phyloP scores from a whole-genome alignment of 352 stramenopile genomes.

The Albugo laibachii region DNA sequence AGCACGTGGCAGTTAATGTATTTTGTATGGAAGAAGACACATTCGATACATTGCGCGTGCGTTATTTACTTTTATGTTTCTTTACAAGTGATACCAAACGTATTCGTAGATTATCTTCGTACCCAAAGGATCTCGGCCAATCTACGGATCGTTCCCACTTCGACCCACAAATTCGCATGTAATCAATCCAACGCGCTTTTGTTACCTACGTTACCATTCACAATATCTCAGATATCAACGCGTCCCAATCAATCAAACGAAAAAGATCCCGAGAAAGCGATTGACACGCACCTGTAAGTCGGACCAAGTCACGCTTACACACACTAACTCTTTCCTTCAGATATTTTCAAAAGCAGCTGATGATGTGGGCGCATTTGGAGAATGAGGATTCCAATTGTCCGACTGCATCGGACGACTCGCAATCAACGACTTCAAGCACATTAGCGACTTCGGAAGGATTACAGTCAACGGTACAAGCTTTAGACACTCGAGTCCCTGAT shows the following conservation, averaged over 20 bases:
- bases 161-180: too few relatives aligned
- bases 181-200: too few relatives aligned
- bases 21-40: conserved; percentile 68
- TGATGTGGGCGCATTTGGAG: conserved; percentile 52
- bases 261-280: not conserved
- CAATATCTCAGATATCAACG: not conserved
- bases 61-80: not conserved
- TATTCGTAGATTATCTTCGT: conserved; percentile 53
- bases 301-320: not conserved
- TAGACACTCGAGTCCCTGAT: conserved; percentile 7
- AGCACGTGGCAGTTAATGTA: conserved; percentile 54
- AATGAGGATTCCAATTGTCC: conserved; percentile 11
- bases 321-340: conserved; percentile 5
- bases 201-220: not conserved
- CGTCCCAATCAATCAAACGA: not conserved
- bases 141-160: conserved; percentile 17
- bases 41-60: conserved; percentile 62
- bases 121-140: conserved; percentile 36
- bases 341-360: conserved; percentile 59
- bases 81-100: too few relatives aligned
- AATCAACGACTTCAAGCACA: conserved; percentile 8
- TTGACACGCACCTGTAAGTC: not conserved
- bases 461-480: conserved; percentile 33
- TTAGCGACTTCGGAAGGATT: conserved; percentile 22
- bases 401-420: not conserved